Conservation (phyloP, 345 rosid genomes). For the Salix caprea region DNA sequence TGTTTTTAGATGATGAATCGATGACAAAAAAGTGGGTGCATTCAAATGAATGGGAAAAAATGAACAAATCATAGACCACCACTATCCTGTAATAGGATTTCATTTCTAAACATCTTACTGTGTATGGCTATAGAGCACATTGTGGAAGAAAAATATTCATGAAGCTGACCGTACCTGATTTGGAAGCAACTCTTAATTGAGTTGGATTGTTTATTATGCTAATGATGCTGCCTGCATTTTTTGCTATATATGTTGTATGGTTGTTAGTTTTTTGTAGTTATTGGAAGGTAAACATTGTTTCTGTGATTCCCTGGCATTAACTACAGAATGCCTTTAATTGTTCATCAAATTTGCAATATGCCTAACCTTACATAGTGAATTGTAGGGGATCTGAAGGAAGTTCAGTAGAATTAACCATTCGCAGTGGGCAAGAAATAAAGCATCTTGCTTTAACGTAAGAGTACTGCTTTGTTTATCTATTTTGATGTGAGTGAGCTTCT, state of each 20-base stretch:
- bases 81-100: neutral
- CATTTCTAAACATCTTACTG: neutral
- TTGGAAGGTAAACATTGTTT: too few relatives aligned
- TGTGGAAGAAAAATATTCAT: neutral
- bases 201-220: too few relatives aligned
- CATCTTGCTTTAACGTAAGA: constrained; percentile 63
- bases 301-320: too few relatives aligned
- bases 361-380: constrained; percentile 17
- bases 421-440: constrained; percentile 70
- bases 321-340: neutral
- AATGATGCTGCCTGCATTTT: too few relatives aligned
- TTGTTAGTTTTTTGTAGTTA: too few relatives aligned
- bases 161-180: neutral
- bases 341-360: neutral
- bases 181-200: neutral
- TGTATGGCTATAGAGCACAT: neutral
- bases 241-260: too few relatives aligned
- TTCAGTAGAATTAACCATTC: constrained; percentile 64
- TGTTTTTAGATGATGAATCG: neutral
- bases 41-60: neutral
- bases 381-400: constrained; percentile 97
- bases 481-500: neutral
- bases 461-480: neutral
- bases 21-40: neutral
- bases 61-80: neutral